These are phyloP conservation scores for Debaryomyces prosopidis DNA, from an alignment of 805 yeast genomes.

Conservation along the genomic window DNA sequence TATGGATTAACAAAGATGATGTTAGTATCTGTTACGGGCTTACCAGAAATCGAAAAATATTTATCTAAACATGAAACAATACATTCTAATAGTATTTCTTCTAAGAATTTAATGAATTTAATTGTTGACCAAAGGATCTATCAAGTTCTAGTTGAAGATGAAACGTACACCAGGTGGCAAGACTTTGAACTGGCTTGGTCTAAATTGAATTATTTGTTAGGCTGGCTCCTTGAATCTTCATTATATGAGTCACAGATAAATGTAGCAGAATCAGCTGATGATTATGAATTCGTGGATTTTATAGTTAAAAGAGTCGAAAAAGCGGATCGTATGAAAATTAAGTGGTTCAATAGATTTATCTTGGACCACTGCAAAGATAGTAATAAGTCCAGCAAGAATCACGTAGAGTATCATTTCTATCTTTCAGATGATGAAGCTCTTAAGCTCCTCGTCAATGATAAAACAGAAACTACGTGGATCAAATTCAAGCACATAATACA, in stretches of 20 bases:
- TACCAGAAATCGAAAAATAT: background rate
- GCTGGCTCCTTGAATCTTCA: conserved; percentile 20
- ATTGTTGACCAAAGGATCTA: conserved; percentile 13
- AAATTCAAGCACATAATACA: conserved; percentile 3
- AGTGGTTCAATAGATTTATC: conserved; percentile 1
- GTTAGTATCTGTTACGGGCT: background rate
- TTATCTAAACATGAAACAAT: background rate
- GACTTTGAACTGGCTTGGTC: conserved; percentile 25
- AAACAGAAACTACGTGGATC: conserved; percentile 1
- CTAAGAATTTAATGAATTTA: background rate
- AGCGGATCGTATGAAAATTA: background rate
- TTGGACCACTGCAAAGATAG: background rate
- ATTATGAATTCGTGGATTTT: background rate
- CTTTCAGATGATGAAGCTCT: background rate
- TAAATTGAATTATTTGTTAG: conserved; percentile 20
- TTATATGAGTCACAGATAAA: conserved; percentile 5
- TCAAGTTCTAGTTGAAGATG: conserved; percentile 19
- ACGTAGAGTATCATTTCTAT: background rate
- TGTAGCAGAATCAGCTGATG: background rate
- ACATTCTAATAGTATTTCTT: too few relatives aligned
- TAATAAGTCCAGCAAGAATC: background rate
- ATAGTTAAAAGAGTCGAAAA: background rate
- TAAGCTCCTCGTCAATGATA: background rate
- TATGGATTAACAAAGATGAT: background rate
- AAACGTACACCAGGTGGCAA: conserved; percentile 15